Base-by-base conservation (phyloP, 208 protist genomes). In the Angomonas ambiguus region DNA sequence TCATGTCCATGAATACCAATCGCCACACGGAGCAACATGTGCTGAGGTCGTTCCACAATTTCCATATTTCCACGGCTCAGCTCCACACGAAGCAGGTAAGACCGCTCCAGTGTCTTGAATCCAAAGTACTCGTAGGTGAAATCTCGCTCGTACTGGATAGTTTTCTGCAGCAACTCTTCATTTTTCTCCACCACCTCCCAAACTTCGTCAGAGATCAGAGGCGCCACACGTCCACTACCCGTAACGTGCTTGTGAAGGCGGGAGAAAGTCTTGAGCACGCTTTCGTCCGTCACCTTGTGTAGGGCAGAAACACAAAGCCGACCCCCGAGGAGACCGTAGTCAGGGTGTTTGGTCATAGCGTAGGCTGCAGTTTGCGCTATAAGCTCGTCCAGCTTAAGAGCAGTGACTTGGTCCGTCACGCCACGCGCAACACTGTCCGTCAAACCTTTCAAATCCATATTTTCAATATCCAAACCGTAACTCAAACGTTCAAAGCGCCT, bases 91-190 rank as follows among this genome's bases (percentile, higher is more conserved):
- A 99, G 84, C 6, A 99, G 83, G 80, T 99, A 99, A 3, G 96
- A 98, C 41, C 95, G 82, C 82, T 99, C 97, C n/a, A 99, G 89
- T 22, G 98, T 99, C 80, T 98, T 98, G 79, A 97, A 99, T n/a
- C 98, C 98, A 70, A 99, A 99, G 80, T 97, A 99, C 65, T 99
- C 96, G 79, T 97, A 99, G 41, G 91, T 85, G 65, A 98, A 92
- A 75, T 99, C 98, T 35, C 97, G 82, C 30, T 86, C 75, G 81
- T 98, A 98, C 64, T 98, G 79, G 20, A 99, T 96, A 0, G 91
- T 85, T 2, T 38, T 45, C 63, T 99, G 88, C 16, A 99, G 80
- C 16, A 63, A 49, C 60, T 97, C 92, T 16, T 77, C 64, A 67
- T 95, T 72, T 62, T 76, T 64, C 77, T 92, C 25, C 25, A 98